phyloP scores from a whole-genome alignment of 768 basidiomycete species.

The Coprinopsis marcescibilis region DNA sequence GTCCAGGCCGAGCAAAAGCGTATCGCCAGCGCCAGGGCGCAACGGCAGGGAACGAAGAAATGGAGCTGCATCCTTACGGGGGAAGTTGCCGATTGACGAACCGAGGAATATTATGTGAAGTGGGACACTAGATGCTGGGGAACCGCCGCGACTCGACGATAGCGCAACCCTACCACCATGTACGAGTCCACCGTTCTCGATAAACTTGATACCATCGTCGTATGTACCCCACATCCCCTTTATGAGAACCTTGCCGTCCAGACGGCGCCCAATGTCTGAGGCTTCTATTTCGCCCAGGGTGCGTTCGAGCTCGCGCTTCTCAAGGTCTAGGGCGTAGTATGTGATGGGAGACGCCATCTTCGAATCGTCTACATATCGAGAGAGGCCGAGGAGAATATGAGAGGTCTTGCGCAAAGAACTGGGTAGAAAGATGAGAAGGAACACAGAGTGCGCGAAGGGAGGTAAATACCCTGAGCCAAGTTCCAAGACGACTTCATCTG shows the following conservation, averaged over 20 bases:
- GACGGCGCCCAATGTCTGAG: slow-evolving; percentile 55
- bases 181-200: slow-evolving; percentile 56
- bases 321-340: slow-evolving; percentile 94
- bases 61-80: slow-evolving; percentile 53
- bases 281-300: slow-evolving; percentile 61
- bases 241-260: slow-evolving; percentile 68
- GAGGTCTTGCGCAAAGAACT: slow-evolving; percentile 92
- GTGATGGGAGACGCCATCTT: slow-evolving; percentile 47
- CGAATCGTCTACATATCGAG: slow-evolving; percentile 41
- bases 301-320: slow-evolving; percentile 77
- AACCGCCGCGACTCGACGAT: slow-evolving; percentile 7
- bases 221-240: slow-evolving; percentile 91
- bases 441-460: neutral
- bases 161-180: slow-evolving; percentile 15
- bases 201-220: slow-evolving; percentile 79
- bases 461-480: slow-evolving; percentile 87
- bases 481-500: slow-evolving; percentile 53
- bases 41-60: slow-evolving; percentile 82
- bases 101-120: slow-evolving; percentile 85
- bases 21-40: slow-evolving; percentile 69
- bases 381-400: slow-evolving; percentile 68
- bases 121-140: slow-evolving; percentile 9
- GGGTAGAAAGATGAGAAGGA: neutral
- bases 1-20: slow-evolving; percentile 86
- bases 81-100: slow-evolving; percentile 88